Percentiles rank a stretch among this genome's conserved stretches.
Conservation (phyloP, 2,329 filamentous ascomycete genomes). For the Hypoxylon sp. region DNA sequence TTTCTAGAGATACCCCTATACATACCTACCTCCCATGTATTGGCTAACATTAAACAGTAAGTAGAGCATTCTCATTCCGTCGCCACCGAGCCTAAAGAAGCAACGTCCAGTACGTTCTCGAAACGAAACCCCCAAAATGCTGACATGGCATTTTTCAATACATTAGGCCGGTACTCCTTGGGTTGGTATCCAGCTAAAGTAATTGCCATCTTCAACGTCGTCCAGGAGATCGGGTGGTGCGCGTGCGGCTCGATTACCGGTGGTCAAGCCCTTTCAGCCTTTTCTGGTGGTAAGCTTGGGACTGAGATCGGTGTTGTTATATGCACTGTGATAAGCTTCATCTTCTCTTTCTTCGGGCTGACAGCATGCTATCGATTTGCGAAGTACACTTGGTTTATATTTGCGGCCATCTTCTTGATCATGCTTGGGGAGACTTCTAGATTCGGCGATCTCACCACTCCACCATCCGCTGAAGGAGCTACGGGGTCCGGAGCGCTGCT, state of each 20-base stretch:
- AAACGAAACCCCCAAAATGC: too few relatives aligned
- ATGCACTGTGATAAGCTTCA: slow-evolving; percentile 63
- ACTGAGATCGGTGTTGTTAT: slow-evolving; percentile 67
- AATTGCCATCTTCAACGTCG: slow-evolving; percentile 65
- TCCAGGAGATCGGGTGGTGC: slow-evolving; percentile 66
- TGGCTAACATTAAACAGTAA: too few relatives aligned
- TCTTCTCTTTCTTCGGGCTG: slow-evolving; percentile 68
- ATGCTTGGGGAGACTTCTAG: slow-evolving; percentile 62
- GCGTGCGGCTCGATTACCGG: slow-evolving; percentile 66
- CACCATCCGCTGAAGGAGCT: slow-evolving; percentile 54
- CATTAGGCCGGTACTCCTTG: slow-evolving; percentile 59
- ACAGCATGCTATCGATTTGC: slow-evolving; percentile 64
- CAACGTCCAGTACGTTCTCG: too few relatives aligned
- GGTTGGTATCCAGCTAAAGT: slow-evolving; percentile 67
- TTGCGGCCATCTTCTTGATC: slow-evolving; percentile 64
- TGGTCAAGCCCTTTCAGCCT: slow-evolving; percentile 64
- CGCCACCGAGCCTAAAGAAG: too few relatives aligned
- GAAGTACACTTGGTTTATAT: slow-evolving; percentile 63
- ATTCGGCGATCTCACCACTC: slow-evolving; percentile 58
- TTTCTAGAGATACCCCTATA: too few relatives aligned
- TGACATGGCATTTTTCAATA: too few relatives aligned
- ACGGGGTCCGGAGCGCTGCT: slow-evolving; percentile 59
- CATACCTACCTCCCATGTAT: too few relatives aligned
- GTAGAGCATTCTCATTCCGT: too few relatives aligned
- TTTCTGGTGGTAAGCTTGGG: slow-evolving; percentile 60